Base-by-base conservation (phyloP, 192 early-diverging fungal species). In the Rhizophagus sp. region DNA sequence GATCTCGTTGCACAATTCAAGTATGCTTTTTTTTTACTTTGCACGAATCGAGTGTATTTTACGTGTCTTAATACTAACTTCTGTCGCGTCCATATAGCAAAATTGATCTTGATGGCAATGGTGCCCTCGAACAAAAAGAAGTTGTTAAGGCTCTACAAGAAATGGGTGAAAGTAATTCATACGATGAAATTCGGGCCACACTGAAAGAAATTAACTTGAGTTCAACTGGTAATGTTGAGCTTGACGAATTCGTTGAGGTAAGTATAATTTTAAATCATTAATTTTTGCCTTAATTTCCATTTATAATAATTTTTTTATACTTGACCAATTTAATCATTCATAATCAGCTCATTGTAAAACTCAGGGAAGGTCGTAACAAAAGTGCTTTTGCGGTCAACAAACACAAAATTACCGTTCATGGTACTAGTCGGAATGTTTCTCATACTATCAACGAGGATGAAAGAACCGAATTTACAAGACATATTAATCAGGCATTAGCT, bases 371-470 rank as follows among this genome's bases (percentile, higher is more conserved):
- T 15, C 80, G 84, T 47, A 79, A 85, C 19, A 89, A 84, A 79
- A 75, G 82, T 36, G 88, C 86, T 15, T 87, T 87, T 75, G 84
- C 86, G 61, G 84, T 85, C 11, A 85, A 85, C 78, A 90, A 94
- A 85, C 92, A 95, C 76, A 96, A 96, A 71, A 96, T 98, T 83
- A 93, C 92, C 34, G 90, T 97, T 75, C 92, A 94, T 76, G 95
- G 96, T 68, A 87, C 92, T 64, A 91, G 91, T 79, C 87, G 91
- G 69, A 97, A 95, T 84, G 96, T 95, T 25, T 96, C 95, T 5
- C 98, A 99, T 84, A 97, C 97, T 2, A 97, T 99, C 85, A 98
- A 99, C 83, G 97, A 97, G 81, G 98, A 99, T 83, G 98, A 99
- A 88, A 94, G 96, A 82, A 96, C 96, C 80, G 94, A 95, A 86